Conservation (phyloP, 169 alveolate genomes). For the Plasmodium malariae region DNA sequence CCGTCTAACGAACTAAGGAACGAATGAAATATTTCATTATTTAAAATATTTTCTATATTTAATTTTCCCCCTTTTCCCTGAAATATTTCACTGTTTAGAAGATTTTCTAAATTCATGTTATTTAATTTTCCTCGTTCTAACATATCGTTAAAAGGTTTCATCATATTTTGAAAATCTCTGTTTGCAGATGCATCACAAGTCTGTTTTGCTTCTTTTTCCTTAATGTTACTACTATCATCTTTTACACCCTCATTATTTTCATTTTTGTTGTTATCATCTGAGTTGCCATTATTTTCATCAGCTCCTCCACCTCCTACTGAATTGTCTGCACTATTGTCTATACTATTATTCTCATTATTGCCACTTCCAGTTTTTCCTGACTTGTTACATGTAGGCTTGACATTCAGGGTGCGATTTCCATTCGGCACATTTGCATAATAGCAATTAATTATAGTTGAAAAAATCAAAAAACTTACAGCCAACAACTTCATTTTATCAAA, state of each 20-base stretch:
- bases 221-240: not conserved
- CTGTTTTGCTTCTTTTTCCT: not conserved
- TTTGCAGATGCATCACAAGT: not conserved
- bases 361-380: not conserved
- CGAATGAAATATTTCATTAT: conserved; percentile 8
- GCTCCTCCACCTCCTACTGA: not conserved
- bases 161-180: not conserved
- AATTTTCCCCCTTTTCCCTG: conserved; percentile 10
- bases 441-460: conserved; percentile 4
- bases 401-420: conserved; percentile 18
- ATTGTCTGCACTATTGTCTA: not conserved
- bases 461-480: not conserved
- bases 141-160: not conserved
- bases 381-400: conserved; percentile 28
- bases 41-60: conserved; percentile 21
- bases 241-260: not conserved
- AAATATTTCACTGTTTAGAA: not conserved
- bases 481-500: conserved; percentile 18
- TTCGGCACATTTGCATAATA: not conserved
- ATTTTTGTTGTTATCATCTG: not conserved
- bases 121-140: not conserved
- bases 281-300: not conserved
- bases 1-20: conserved; percentile 23
- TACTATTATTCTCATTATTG: not conserved
- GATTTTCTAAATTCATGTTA: no score